Percentiles rank a stretch among this genome's conserved stretches.
These are phyloP conservation scores for Desmodesmus armatus DNA, from an alignment of 139 green algal species.

Conservation along the genomic window DNA sequence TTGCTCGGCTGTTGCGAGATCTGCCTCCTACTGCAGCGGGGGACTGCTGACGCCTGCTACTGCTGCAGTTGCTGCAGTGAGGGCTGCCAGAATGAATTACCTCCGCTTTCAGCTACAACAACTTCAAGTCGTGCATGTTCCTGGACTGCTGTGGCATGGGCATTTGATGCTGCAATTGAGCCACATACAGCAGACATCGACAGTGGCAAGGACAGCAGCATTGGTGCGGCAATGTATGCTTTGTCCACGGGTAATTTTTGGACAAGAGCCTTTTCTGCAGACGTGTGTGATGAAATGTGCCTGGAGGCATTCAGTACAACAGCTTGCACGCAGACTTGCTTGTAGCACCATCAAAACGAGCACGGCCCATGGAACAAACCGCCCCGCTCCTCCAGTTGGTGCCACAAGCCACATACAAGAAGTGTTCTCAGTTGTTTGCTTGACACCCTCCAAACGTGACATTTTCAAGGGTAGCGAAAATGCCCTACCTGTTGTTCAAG, in stretches of 20 bases:
- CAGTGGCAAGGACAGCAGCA: not conserved
- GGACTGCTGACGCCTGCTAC: conserved; percentile 4
- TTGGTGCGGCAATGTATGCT: no score
- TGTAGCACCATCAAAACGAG: no score
- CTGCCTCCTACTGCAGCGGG: not conserved
- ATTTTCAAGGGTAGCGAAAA: no score
- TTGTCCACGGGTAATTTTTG: not conserved
- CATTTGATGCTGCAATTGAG: conserved; percentile 65
- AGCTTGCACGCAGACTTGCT: no score
- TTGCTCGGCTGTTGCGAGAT: conserved; percentile 20
- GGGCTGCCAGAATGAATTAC: conserved; percentile 53
- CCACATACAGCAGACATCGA: conserved; percentile 47
- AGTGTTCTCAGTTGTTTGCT: no score
- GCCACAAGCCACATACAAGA: no score
- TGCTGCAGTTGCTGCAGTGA: conserved; percentile 37
- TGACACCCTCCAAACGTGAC: no score
- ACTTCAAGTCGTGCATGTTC: conserved; percentile 55
- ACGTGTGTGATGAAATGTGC: no score
- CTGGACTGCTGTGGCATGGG: conserved; percentile 48
- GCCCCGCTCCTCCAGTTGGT: no score
- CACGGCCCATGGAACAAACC: no score
- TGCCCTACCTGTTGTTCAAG: conserved; percentile 62
- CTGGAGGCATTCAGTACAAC: no score
- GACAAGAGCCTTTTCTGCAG: no score
- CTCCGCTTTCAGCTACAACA: conserved; percentile 47